A percentile compares a stretch with the other conserved stretches of the same genome.
phyloP scores from a whole-genome alignment of 2,329 filamentous ascomycete species.

The Monilinia laxa region DNA sequence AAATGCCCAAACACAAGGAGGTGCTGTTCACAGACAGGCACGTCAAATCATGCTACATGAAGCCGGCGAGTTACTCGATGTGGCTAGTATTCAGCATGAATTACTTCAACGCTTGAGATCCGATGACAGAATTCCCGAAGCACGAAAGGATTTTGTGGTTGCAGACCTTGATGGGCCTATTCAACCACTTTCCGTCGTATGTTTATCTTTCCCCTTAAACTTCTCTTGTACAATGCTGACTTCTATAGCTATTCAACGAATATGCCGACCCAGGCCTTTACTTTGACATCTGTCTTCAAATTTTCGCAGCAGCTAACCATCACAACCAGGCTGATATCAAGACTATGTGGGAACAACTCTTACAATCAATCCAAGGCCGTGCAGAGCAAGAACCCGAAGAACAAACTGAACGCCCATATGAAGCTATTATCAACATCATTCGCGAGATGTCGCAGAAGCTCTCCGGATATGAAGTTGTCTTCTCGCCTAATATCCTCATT shows the following conservation, averaged over 20 bases:
- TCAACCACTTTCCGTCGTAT: slow-evolving; percentile 71
- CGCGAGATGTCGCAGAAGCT: slow-evolving; percentile 65
- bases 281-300: slow-evolving; percentile 88
- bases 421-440: slow-evolving; percentile 64
- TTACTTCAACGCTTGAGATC: slow-evolving; percentile 73
- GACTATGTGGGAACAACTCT: slow-evolving; percentile 79
- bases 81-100: slow-evolving; percentile 94
- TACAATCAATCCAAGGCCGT: slow-evolving; percentile 65
- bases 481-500: slow-evolving; percentile 60
- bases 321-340: slow-evolving; percentile 82
- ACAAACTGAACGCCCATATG: slow-evolving; percentile 60
- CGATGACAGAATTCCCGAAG: slow-evolving; percentile 66
- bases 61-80: slow-evolving; percentile 81
- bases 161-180: slow-evolving; percentile 74
- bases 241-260: slow-evolving; percentile 76
- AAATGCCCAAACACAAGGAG: slow-evolving; percentile 82
- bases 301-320: slow-evolving; percentile 90
- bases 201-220: slow-evolving; percentile 39
- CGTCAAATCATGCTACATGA: slow-evolving; percentile 84
- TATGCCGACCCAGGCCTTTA: slow-evolving; percentile 91
- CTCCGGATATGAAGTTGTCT: slow-evolving; percentile 64
- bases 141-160: slow-evolving; percentile 64
- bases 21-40: slow-evolving; percentile 72
- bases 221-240: slow-evolving; percentile 23
- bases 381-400: slow-evolving; percentile 42